Base-by-base conservation (phyloP, 768 basidiomycete species). In the Cystobasidium ongulense region DNA sequence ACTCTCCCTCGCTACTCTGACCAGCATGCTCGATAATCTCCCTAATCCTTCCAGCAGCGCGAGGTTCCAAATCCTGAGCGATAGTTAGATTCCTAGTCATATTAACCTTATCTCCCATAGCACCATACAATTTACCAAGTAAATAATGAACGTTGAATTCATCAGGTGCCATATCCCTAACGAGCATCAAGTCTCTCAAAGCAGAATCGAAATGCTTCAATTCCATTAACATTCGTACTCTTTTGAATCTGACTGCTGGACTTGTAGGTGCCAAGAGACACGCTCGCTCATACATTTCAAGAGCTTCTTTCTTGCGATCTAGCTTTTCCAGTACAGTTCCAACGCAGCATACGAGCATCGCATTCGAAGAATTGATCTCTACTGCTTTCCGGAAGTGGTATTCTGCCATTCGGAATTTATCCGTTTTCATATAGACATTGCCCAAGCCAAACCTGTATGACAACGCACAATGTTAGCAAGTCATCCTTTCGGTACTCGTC, bases 141-240 rank as follows among this genome's bases (percentile, higher is more conserved):
- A 97, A 89, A 86, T 96, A 96, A 74, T 94, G 87, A 72, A 98
- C 90, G 82, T 97, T 97, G 67, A 93, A 89, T 84, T 99, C 96
- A 79, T 93, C 91, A 7, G 95, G 95, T 39, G 93, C 90, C 75
- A 87, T 84, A 80, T 87, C 87, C 77, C 88, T 86, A 65, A 99
- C 86, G 74, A 84, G 83, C 82, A 92, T 88, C 80, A 98, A 85
- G 81, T 93, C 91, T 74, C 85, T 81, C 53, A 92, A 85, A 23
- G 95, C 94, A 52, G 84, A 84, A 82, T 86, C 82, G 82, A 92
- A 92, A 80, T 87, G 87, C 83, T 87, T 87, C 84, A 90, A 86
- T 62, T 88, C 86, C 82, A 96, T 88, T 81, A 91, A 85, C 78
- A 95, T 89, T 84, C 93, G 90, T 35, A 92, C 92, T 75, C 93